phyloP scores from a whole-genome alignment of 2,329 filamentous ascomycete genomes.

The Claviceps purpurea region DNA sequence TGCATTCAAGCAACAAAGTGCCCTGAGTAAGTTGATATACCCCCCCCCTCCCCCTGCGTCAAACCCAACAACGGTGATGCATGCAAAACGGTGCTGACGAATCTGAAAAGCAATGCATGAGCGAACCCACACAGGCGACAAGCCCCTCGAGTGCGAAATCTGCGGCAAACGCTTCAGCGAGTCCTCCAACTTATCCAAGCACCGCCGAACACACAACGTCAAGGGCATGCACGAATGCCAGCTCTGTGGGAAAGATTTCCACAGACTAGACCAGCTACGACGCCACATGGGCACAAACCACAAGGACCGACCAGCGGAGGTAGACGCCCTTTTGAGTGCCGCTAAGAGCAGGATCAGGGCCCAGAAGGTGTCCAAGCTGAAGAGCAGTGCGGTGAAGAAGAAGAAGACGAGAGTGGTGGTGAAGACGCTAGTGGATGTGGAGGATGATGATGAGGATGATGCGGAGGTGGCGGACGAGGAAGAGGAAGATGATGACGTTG shows the following conservation, averaged over 20 bases:
- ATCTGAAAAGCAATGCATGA: constrained; percentile 45
- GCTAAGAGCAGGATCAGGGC: constrained; percentile 6
- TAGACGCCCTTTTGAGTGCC: constrained; percentile 8
- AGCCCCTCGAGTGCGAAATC: constrained; percentile 44
- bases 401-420: background rate
- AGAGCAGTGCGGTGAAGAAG: constrained; percentile 3
- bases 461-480: background rate
- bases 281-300: constrained; percentile 33
- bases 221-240: constrained; percentile 38
- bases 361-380: constrained; percentile 7
- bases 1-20: constrained; percentile 53
- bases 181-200: constrained; percentile 54
- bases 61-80: background rate
- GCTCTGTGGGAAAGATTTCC: constrained; percentile 43
- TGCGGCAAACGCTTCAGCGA: constrained; percentile 49
- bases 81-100: background rate
- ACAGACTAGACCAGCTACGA: constrained; percentile 46
- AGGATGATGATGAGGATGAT: background rate
- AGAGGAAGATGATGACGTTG: background rate
- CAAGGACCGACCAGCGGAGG: constrained; percentile 13
- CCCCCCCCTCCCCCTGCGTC: background rate
- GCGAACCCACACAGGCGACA: constrained; percentile 51
- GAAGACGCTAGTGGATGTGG: background rate
- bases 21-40: constrained; percentile 38
- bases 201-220: constrained; percentile 46